phyloP scores from a whole-genome alignment of 2,329 filamentous ascomycete species.

The Xenosphaeropsis pyriputrescens region DNA sequence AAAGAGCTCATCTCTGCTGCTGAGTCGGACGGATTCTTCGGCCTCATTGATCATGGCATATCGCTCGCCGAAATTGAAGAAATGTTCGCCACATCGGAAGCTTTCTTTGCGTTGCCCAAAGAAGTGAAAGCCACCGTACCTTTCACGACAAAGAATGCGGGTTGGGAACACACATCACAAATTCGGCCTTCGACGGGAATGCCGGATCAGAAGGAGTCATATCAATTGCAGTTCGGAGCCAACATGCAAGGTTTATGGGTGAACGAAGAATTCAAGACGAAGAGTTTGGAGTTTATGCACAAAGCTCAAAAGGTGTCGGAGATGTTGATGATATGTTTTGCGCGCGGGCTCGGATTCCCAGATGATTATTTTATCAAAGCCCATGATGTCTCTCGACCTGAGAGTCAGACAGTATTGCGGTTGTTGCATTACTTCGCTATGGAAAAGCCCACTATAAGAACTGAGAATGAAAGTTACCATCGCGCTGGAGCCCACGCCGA shows the following conservation, averaged over 20 bases:
- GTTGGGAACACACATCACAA: constrained; percentile 42
- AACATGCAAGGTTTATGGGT: constrained; percentile 17
- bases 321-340: constrained; percentile 38
- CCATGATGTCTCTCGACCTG: constrained; percentile 30
- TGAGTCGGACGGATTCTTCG: constrained; percentile 44
- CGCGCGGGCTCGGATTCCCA: constrained; percentile 33
- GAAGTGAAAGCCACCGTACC: constrained; percentile 32
- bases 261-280: constrained; percentile 30
- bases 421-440: constrained; percentile 39
- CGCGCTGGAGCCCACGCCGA: constrained; percentile 49
- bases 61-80: constrained; percentile 26
- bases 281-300: constrained; percentile 19
- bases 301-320: constrained; percentile 28
- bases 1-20: constrained; percentile 33
- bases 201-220: constrained; percentile 39
- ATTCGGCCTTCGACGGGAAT: constrained; percentile 38
- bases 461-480: constrained; percentile 29
- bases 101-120: constrained; percentile 36
- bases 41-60: constrained; percentile 31
- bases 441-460: constrained; percentile 12
- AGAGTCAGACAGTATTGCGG: constrained; percentile 36
- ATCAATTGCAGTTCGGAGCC: constrained; percentile 37
- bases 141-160: constrained; percentile 32
- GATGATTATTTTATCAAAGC: constrained; percentile 37
- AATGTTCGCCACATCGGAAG: constrained; percentile 20